A percentile compares a stretch with the other conserved stretches of the same genome.
Evolutionary conservation across 768 basidiomycete genomes (phyloP).

Genomic region (Trametes maxima): DNA sequence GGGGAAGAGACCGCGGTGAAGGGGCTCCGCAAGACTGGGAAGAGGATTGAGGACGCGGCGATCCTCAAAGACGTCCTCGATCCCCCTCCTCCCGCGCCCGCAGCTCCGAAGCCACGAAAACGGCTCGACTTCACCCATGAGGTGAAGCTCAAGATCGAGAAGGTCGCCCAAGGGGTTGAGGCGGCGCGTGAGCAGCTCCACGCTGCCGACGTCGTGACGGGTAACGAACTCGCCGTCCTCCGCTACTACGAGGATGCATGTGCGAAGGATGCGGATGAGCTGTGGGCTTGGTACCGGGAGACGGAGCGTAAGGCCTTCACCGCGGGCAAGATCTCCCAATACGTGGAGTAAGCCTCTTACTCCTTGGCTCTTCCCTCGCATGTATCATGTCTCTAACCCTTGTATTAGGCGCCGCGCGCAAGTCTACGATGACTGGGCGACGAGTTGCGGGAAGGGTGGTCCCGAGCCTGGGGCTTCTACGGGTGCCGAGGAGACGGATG

Average conservation of each 20-base stretch:
- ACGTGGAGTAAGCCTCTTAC: background rate
- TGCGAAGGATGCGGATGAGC: background rate
- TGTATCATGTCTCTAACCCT: background rate
- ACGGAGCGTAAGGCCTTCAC: background rate
- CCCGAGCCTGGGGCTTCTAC: background rate
- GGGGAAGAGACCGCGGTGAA: background rate
- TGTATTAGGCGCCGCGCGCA: background rate
- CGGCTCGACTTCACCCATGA: background rate
- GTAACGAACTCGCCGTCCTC: background rate
- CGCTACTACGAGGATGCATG: slow-evolving; percentile 3
- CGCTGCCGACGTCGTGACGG: background rate
- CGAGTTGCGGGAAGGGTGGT: background rate
- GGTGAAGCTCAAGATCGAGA: slow-evolving; percentile 4
- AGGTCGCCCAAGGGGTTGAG: slow-evolving; percentile 1
- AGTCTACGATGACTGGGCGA: slow-evolving; percentile 1
- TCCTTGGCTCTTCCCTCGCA: background rate
- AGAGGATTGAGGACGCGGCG: slow-evolving; percentile 1
- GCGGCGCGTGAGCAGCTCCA: background rate
- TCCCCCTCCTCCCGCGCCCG: background rate
- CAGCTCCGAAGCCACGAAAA: background rate
- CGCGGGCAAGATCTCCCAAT: background rate
- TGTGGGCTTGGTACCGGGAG: slow-evolving; percentile 8
- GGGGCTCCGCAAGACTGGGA: background rate
- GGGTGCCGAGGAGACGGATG: background rate
- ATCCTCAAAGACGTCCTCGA: slow-evolving; percentile 1